These are phyloP conservation scores for Apophysomyces trapeziformis DNA, from an alignment of 371 early-diverging fungal genomes.

Conservation along the genomic window DNA sequence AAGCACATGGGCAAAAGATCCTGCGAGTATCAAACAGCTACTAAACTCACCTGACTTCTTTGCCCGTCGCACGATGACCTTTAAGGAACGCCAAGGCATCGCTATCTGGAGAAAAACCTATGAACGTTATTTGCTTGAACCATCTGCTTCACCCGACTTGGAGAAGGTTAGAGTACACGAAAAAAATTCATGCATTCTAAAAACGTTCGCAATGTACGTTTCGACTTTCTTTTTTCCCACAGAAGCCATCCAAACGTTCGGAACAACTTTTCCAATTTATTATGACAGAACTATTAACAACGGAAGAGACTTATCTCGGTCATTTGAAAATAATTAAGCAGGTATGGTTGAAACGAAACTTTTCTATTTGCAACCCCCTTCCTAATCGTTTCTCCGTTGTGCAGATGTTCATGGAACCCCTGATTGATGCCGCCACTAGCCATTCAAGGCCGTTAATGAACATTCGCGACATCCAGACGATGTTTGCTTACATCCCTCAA, in stretches of 20 bases:
- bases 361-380: neutral
- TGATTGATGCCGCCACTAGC: conserved; percentile 39
- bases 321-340: conserved; percentile 49
- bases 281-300: conserved; percentile 46
- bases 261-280: conserved; percentile 45
- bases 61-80: conserved; percentile 10
- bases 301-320: conserved; percentile 51
- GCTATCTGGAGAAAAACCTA: conserved; percentile 23
- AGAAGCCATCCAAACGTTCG: conserved; percentile 27
- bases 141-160: conserved; percentile 3
- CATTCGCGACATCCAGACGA: conserved; percentile 40
- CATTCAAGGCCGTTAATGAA: conserved; percentile 41
- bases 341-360: conserved; percentile 26
- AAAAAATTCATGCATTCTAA: conserved; percentile 10
- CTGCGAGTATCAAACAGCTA: conserved; percentile 9
- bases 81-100: conserved; percentile 25
- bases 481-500: conserved; percentile 51
- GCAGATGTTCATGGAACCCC: conserved; percentile 57
- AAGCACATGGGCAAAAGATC: neutral
- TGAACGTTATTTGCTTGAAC: conserved; percentile 18
- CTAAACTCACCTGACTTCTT: conserved; percentile 12
- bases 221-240: neutral
- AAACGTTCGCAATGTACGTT: neutral
- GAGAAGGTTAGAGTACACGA: conserved; percentile 10
- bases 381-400: conserved; percentile 8